Conservation (phyloP, 2,329 filamentous ascomycete genomes). For the Ceratocystis colombiana region DNA sequence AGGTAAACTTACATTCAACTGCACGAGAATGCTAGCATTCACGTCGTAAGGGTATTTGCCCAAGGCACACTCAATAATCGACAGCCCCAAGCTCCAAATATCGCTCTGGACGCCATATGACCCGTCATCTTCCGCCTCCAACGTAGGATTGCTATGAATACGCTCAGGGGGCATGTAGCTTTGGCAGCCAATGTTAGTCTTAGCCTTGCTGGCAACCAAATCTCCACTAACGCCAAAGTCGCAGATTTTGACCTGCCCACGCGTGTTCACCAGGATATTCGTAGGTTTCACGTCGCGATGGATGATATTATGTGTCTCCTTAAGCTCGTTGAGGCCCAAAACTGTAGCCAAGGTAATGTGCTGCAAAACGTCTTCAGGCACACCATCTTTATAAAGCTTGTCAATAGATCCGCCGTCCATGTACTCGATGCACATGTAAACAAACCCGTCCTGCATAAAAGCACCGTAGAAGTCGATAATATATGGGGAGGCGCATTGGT, state of each 20-base stretch:
- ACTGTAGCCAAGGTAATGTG: slow-evolving; percentile 88
- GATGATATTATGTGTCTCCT: slow-evolving; percentile 98
- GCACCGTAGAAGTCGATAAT: slow-evolving; percentile 99
- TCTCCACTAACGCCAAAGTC: slow-evolving; percentile 98
- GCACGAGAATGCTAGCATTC: slow-evolving; percentile 96
- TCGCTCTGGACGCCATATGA: slow-evolving; percentile 97
- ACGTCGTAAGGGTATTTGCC: slow-evolving; percentile 95
- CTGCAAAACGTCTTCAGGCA: slow-evolving; percentile 75
- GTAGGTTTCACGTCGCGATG: slow-evolving; percentile 97
- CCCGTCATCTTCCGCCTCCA: slow-evolving; percentile 53
- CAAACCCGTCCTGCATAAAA: slow-evolving; percentile 96
- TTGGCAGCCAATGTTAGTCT: slow-evolving; percentile 97
- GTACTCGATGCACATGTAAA: slow-evolving; percentile 98
- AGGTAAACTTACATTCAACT: slow-evolving; percentile 68
- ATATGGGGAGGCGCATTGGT: slow-evolving; percentile 87
- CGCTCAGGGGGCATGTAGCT: slow-evolving; percentile 98
- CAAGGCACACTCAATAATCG: slow-evolving; percentile 91
- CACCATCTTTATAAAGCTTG: slow-evolving; percentile 82
- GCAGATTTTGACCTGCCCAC: slow-evolving; percentile 92
- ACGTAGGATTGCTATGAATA: slow-evolving; percentile 52
- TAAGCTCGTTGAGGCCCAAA: slow-evolving; percentile 82
- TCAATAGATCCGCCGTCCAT: slow-evolving; percentile 99
- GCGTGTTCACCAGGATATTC: slow-evolving; percentile 88
- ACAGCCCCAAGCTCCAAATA: slow-evolving; percentile 91
- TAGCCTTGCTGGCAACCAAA: slow-evolving; percentile 90